Percentiles rank a stretch among this genome's conserved stretches.
phyloP scores from a whole-genome alignment of 768 basidiomycete species.

The Vararia minispora region DNA sequence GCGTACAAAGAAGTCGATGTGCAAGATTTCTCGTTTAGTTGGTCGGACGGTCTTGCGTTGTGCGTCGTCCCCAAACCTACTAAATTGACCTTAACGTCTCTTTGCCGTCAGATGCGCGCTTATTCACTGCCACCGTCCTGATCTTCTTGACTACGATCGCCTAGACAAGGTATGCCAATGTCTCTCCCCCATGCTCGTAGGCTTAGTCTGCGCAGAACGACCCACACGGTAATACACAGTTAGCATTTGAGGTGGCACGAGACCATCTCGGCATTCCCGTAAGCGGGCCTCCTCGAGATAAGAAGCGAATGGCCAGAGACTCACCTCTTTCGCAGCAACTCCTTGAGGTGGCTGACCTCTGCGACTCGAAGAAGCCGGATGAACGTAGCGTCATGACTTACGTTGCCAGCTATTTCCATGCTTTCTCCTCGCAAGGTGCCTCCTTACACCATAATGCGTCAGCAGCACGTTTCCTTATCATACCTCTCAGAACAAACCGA shows the following conservation, averaged over 20 bases:
- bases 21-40: slow-evolving; percentile 86
- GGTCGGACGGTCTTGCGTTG: slow-evolving; percentile 94
- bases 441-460: no score
- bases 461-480: neutral
- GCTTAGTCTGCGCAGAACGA: slow-evolving; percentile 39
- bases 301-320: neutral
- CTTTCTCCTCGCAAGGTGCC: slow-evolving; percentile 93
- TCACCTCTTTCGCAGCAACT: slow-evolving; percentile 50
- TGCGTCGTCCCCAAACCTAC: slow-evolving; percentile 29
- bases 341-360: slow-evolving; percentile 92
- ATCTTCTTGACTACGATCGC: slow-evolving; percentile 81
- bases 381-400: slow-evolving; percentile 98
- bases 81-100: slow-evolving; percentile 5
- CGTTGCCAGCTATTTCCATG: slow-evolving; percentile 95
- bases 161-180: slow-evolving; percentile 59
- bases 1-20: slow-evolving; percentile 89
- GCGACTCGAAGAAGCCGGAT: slow-evolving; percentile 79
- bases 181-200: slow-evolving; percentile 8
- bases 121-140: slow-evolving; percentile 95
- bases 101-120: slow-evolving; percentile 71
- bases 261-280: slow-evolving; percentile 88
- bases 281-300: slow-evolving; percentile 19
- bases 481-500: slow-evolving; percentile 73
- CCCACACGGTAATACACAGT: slow-evolving; percentile 69
- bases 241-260: slow-evolving; percentile 84